Evolutionary conservation across 495 filamentous ascomycete genomes (phyloP).

Genomic region (Daldinia vernicosa): DNA sequence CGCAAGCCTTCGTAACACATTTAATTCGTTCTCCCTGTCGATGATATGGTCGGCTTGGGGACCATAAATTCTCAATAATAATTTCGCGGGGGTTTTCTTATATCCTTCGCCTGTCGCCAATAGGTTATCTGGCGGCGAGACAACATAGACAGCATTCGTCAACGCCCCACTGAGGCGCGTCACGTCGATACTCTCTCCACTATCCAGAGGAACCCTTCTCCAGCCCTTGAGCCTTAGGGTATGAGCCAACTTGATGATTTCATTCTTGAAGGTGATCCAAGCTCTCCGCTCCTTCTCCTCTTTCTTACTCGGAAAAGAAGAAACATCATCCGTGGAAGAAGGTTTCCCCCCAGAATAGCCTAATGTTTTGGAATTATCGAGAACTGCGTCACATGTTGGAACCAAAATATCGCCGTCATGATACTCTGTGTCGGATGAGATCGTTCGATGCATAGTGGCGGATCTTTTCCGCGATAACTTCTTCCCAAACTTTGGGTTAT

Average conservation of each 20-base stretch:
- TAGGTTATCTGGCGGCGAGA: constrained; percentile 77
- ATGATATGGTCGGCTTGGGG: constrained; percentile 96
- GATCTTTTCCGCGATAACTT: constrained; percentile 50
- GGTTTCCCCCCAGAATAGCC: constrained; percentile 70
- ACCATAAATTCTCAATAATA: constrained; percentile 92
- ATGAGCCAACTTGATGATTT: constrained; percentile 88
- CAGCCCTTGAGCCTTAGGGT: constrained; percentile 90
- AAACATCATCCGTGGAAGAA: constrained; percentile 59
- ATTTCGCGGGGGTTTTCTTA: constrained; percentile 65
- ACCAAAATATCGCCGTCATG: constrained; percentile 75
- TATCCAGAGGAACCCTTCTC: constrained; percentile 77
- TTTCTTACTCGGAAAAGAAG: constrained; percentile 50
- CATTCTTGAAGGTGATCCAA: constrained; percentile 85
- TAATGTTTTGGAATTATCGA: constrained; percentile 90
- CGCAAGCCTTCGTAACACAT: constrained; percentile 84
- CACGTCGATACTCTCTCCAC: constrained; percentile 74
- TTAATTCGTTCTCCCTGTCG: constrained; percentile 88
- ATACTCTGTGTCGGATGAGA: constrained; percentile 83
- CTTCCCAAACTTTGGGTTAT: constrained; percentile 46
- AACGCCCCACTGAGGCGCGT: constrained; percentile 90
- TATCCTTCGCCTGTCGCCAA: constrained; percentile 45
- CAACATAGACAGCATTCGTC: constrained; percentile 96
- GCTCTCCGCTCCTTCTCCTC: constrained; percentile 73
- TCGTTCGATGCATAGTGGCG: constrained; percentile 44
- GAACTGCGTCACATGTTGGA: constrained; percentile 76